These are phyloP conservation scores for Blastosporella zonata DNA, from an alignment of 1,284 basidiomycete species.

Conservation along the genomic window DNA sequence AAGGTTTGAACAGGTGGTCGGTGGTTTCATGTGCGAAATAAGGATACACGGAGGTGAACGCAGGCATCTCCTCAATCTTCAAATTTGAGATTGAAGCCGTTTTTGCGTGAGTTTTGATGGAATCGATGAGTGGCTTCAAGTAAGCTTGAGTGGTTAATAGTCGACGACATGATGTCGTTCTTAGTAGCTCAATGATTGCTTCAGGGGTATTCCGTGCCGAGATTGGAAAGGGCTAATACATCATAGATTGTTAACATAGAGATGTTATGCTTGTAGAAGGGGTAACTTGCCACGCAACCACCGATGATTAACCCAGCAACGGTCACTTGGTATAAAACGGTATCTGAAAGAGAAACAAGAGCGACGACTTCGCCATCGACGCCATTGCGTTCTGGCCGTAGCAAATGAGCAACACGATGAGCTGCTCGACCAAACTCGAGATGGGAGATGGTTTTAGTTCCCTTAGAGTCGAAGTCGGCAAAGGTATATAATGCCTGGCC, in stretches of 20 bases:
- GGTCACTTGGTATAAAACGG: constrained; percentile 23
- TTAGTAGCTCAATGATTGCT: constrained; percentile 30
- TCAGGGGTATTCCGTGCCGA: constrained; percentile 31
- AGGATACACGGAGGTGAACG: constrained; percentile 28
- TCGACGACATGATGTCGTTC: constrained; percentile 26
- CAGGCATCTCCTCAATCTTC: constrained; percentile 28
- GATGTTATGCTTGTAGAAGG: not conserved
- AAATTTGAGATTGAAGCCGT: constrained; percentile 10
- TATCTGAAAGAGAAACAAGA: constrained; percentile 20
- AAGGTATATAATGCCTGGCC: constrained; percentile 18
- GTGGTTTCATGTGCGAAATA: constrained; percentile 28
- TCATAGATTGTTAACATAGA: not conserved
- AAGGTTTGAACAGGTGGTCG: constrained; percentile 26
- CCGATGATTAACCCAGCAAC: constrained; percentile 22
- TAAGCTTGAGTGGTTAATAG: constrained; percentile 28
- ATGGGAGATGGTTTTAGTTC: constrained; percentile 18
- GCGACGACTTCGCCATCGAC: constrained; percentile 21
- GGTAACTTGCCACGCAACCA: constrained; percentile 21
- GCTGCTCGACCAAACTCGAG: constrained; percentile 26
- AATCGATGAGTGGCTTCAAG: constrained; percentile 25
- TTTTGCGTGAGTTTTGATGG: constrained; percentile 13
- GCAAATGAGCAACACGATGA: constrained; percentile 22
- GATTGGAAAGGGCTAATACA: constrained; percentile 32
- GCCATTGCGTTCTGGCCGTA: constrained; percentile 20
- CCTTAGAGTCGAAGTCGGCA: constrained; percentile 3